Base-by-base conservation (phyloP, 371 early-diverging fungal genomes). In the Syncephalastrum monosporum region DNA sequence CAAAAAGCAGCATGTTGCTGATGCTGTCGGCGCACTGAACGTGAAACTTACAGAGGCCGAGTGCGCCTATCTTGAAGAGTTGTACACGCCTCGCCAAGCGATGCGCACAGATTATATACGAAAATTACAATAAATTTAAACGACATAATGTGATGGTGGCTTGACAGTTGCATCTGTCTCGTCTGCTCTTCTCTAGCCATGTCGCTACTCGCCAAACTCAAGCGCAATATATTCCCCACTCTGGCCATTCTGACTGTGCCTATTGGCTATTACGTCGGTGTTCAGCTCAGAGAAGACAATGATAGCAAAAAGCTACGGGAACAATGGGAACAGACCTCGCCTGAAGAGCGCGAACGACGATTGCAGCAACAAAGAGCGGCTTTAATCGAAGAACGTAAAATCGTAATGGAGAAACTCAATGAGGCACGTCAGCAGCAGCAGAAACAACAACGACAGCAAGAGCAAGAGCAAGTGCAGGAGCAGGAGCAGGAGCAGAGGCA, bases 21-120 rank as follows among this genome's bases (percentile, higher is more conserved):
- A 81, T 60, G 33, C 68, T 7, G 44, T 76, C 3, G 60, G 52
- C 13, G 59, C 77, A 5, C 50, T 70, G 6, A 46, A 59, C 48
- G 50, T 80, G 24, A 67, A 74, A 23, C 61, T 76, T 25, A 65
- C 65, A 12, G 63, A 58, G 13, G 68, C 72, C n/a, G 82, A 82
- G 27, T 58, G 72, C 19, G 56, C 57, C 21, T 65, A 58, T 41
- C 53, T 71, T 2, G 70, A 73, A 73, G 65, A 64, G 21, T 27
- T 59, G 12, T 69, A 69, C 47, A 56, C 57, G 16, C 65, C 68
- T 55, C 50, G 64, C 8, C 10, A 2, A 12, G 38, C 38, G 8
- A 33, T 12, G 38, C 38, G 7, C 2, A 33, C 38, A 33, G 38
- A 10, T 2, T 12, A 12, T 10, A 33, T 33, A 33, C 38, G 12